These are phyloP conservation scores for Sparassis latifolia DNA, from an alignment of 1,284 basidiomycete genomes.

Conservation along the genomic window DNA sequence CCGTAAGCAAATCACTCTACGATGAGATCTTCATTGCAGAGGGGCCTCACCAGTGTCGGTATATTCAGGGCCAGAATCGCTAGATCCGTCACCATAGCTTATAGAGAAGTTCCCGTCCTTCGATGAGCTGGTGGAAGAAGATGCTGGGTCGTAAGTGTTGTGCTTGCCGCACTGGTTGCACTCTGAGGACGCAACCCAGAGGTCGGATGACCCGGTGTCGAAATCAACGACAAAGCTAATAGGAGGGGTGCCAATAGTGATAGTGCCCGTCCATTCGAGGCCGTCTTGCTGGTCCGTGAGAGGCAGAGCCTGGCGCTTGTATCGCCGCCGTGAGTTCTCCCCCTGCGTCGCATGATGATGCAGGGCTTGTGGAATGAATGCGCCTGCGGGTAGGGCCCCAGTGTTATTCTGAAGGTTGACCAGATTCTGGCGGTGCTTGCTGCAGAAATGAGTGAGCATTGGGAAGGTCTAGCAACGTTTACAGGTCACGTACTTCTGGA, in stretches of 20 bases:
- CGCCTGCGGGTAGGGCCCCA: slow-evolving; percentile 6
- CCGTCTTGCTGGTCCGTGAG: slow-evolving; percentile 11
- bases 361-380: slow-evolving; percentile 5
- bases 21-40: not conserved
- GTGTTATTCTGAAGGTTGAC: slow-evolving; percentile 17
- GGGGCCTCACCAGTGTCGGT: slow-evolving; percentile 34
- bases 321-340: no score
- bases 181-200: slow-evolving; percentile 14
- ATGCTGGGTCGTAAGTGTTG: slow-evolving; percentile 24
- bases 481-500: slow-evolving; percentile 9
- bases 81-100: slow-evolving; percentile 47
- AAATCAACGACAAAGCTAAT: slow-evolving; percentile 16
- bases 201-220: slow-evolving; percentile 20
- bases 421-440: slow-evolving; percentile 12
- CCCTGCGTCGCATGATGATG: slow-evolving; percentile 1
- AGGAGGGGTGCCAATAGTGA: slow-evolving; percentile 14
- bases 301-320: slow-evolving; percentile 6
- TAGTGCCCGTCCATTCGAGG: slow-evolving; percentile 12
- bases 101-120: slow-evolving; percentile 34
- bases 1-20: not conserved
- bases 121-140: slow-evolving; percentile 30
- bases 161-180: slow-evolving; percentile 13
- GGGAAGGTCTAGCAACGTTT: not conserved
- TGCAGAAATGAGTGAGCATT: slow-evolving; percentile 1
- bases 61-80: slow-evolving; percentile 42